phyloP scores from a whole-genome alignment of 2,329 filamentous ascomycete species.

The Macrophomina tecta region DNA sequence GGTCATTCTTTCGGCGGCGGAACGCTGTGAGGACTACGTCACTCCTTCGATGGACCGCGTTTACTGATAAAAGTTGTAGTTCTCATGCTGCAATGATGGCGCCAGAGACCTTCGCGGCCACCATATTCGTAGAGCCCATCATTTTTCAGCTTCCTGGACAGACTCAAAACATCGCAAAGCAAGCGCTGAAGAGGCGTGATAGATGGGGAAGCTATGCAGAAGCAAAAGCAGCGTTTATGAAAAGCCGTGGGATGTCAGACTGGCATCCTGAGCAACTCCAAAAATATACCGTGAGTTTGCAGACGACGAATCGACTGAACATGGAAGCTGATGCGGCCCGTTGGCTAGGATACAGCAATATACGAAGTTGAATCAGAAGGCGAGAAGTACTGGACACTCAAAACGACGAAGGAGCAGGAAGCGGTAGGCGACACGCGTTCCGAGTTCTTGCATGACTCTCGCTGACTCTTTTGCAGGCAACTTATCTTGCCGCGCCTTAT shows the following conservation, averaged over 20 bases:
- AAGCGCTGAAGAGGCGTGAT: neutral
- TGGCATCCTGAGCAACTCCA: neutral
- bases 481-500: neutral
- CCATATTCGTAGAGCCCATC: neutral
- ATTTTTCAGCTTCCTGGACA: neutral
- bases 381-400: neutral
- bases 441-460: neutral
- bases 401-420: neutral
- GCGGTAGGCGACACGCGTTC: neutral
- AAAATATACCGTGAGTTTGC: neutral
- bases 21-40: neutral
- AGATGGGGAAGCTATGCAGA: neutral
- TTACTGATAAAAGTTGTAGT: neutral
- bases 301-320: neutral
- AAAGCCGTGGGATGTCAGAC: neutral
- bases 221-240: neutral
- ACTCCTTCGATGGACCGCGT: neutral
- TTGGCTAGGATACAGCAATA: neutral
- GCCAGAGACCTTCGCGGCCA: neutral
- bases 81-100: constrained; percentile 1
- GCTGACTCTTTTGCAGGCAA: neutral
- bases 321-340: neutral
- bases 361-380: neutral
- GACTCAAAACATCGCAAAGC: neutral
- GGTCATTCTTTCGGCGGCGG: neutral